Evolutionary conservation across 2,329 filamentous ascomycete species (phyloP), one percentile per base, ranked within the genome.

Genomic region (Fusarium dlaminii): DNA sequence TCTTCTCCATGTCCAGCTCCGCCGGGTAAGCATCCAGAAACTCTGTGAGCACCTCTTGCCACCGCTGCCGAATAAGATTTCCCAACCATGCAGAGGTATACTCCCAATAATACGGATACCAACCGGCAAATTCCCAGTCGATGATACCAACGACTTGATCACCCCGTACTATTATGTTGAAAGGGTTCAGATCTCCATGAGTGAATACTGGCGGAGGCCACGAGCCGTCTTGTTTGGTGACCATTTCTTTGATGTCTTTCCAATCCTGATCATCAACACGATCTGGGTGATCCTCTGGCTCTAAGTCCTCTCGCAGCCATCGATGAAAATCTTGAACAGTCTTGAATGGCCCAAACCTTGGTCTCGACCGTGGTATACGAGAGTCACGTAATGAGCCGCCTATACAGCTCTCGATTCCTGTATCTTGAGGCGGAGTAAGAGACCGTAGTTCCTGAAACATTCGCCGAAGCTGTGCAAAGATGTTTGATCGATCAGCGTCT

Each of bases 211-310:
- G 27, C 0, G 18, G 15, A 3, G 43, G 36, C 32, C 46, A 52
- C 17, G 36, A 3, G 1, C 55, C 55, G 6, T 58, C 30, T 1
- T 58, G 30, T 27, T n/a, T 20, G 0, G 1, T 18, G 5, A 3
- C 77, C 78, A 85, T 83, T 9, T 80, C 73, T 61, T 81, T 74
- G 30, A 83, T 65, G 1, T 79, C 77, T 17, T 75, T 48, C 70
- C 73, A 77, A 2, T 81, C 77, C 9, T 79, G 49, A 5, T 76
- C 69, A n/a, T 72, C 62, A 27, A 64, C 27, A 8, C 63, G 37
- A 5, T 72, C 52, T 3, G 59, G 63, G 29, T 70, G 60, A 10
- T 81, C 64, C 20, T 77, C 73, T 8, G 71, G 75, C 40, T 72
- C 42, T 9, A 82, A n/a, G 6, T 76, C 76, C 3, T 79, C 60